Conservation (phyloP, 2,329 filamentous ascomycete genomes). For the Trichoderma koningii region DNA sequence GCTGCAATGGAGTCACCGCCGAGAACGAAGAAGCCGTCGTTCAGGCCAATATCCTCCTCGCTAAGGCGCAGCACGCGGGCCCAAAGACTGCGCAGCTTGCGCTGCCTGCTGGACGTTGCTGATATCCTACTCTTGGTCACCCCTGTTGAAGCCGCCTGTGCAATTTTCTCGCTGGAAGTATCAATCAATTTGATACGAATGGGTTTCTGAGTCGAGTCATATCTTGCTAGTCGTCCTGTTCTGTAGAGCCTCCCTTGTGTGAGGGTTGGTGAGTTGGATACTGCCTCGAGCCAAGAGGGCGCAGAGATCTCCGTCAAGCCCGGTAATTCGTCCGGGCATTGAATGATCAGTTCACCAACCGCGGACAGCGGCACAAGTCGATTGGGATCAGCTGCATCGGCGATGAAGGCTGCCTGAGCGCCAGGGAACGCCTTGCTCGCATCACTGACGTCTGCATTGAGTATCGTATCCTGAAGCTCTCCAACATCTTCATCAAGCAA, state of each 20-base stretch:
- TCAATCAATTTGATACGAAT: conserved; percentile 39
- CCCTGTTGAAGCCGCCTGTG: conserved; percentile 8
- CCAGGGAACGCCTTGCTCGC: conserved; percentile 34
- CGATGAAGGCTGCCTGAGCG: conserved; percentile 44
- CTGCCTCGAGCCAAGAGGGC: background rate
- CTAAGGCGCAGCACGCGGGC: conserved; percentile 47
- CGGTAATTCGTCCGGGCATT: conserved; percentile 29
- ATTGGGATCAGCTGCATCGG: conserved; percentile 41
- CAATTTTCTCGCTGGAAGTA: conserved; percentile 24
- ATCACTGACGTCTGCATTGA: conserved; percentile 26
- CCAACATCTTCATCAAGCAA: conserved; percentile 41
- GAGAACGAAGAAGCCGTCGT: conserved; percentile 62
- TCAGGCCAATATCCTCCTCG: conserved; percentile 51
- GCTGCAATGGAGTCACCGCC: conserved; percentile 62
- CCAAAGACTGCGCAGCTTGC: conserved; percentile 52
- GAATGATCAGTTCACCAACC: conserved; percentile 49
- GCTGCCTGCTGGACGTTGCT: conserved; percentile 47
- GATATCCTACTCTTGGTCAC: conserved; percentile 38
- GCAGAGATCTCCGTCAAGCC: background rate
- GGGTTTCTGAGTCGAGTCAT: conserved; percentile 33
- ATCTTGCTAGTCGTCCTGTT: conserved; percentile 46
- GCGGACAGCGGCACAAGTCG: conserved; percentile 45
- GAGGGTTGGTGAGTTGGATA: conserved; percentile 32
- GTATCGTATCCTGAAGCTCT: conserved; percentile 37
- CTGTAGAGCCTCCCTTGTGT: conserved; percentile 40